These are phyloP conservation scores for Garcia nutans DNA, from an alignment of 345 rosid genomes.

Conservation along the genomic window DNA sequence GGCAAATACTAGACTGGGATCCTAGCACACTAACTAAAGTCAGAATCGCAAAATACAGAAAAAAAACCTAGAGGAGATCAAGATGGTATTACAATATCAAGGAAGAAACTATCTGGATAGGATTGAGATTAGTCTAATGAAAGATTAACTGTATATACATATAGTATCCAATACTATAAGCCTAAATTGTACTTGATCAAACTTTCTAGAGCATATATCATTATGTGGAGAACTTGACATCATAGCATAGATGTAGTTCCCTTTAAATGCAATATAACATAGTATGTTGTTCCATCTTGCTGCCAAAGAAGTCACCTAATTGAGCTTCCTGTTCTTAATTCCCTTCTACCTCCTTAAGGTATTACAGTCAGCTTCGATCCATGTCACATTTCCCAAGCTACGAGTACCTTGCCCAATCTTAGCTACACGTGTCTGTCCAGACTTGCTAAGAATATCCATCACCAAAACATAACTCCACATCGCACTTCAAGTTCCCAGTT, in stretches of 20 bases:
- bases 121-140: conserved; percentile 19
- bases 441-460: conserved; percentile 25
- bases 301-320: conserved; percentile 19
- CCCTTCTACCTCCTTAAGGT: conserved; percentile 24
- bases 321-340: background rate
- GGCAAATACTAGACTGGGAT: conserved; percentile 14
- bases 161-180: conserved; percentile 19
- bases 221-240: conserved; percentile 8
- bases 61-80: conserved; percentile 16
- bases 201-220: conserved; percentile 4
- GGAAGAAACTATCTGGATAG: conserved; percentile 25
- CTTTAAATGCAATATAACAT: background rate
- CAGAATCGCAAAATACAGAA: conserved; percentile 18
- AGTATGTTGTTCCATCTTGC: conserved; percentile 14
- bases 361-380: conserved; percentile 22
- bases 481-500: conserved; percentile 16
- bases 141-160: conserved; percentile 40
- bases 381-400: conserved; percentile 12
- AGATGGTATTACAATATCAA: conserved; percentile 7
- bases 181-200: conserved; percentile 23
- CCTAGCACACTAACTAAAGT: conserved; percentile 19
- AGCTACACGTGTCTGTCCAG: conserved; percentile 3
- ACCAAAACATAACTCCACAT: conserved; percentile 17
- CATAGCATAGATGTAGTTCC: background rate
- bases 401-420: conserved; percentile 15